Conservation (phyloP, 228 moss, liverwort and hornwort species). For the Sphagnum fallax region DNA sequence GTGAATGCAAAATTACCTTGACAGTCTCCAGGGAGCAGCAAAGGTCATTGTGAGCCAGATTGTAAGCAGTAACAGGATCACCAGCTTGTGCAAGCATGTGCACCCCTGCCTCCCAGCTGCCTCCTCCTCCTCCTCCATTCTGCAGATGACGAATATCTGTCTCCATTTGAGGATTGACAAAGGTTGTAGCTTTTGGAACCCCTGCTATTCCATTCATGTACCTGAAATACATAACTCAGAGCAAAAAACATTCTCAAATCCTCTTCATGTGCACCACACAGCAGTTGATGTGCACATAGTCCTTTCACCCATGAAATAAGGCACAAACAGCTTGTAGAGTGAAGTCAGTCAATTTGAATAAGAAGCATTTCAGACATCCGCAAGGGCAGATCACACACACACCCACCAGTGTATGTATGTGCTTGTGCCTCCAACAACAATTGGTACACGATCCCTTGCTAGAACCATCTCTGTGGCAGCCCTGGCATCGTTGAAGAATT, state of each 20-base stretch:
- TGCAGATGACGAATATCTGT: conserved; percentile 17
- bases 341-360: too few relatives aligned
- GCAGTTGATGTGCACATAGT: too few relatives aligned
- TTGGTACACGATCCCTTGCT: conserved; percentile 66
- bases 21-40: conserved; percentile 73
- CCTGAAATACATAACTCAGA: conserved; percentile 14
- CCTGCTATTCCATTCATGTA: conserved; percentile 78
- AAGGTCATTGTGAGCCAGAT: conserved; percentile 69
- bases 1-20: conserved; percentile 23
- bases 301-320: too few relatives aligned
- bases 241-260: too few relatives aligned
- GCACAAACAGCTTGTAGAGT: too few relatives aligned
- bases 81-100: conserved; percentile 63
- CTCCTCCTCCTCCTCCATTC: conserved; percentile 20
- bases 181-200: conserved; percentile 52
- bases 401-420: conserved; percentile 86
- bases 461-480: conserved; percentile 72
- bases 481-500: conserved; percentile 82
- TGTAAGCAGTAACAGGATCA: conserved; percentile 60
- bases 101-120: conserved; percentile 66
- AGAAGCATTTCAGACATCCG: too few relatives aligned
- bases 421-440: conserved; percentile 92
- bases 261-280: too few relatives aligned
- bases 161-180: conserved; percentile 40
- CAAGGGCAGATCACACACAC: neutral